Evolutionary conservation across 2,329 filamentous ascomycete species (phyloP), one percentile per base, ranked within the genome.

Genomic region (Cordyceps farinosa): DNA sequence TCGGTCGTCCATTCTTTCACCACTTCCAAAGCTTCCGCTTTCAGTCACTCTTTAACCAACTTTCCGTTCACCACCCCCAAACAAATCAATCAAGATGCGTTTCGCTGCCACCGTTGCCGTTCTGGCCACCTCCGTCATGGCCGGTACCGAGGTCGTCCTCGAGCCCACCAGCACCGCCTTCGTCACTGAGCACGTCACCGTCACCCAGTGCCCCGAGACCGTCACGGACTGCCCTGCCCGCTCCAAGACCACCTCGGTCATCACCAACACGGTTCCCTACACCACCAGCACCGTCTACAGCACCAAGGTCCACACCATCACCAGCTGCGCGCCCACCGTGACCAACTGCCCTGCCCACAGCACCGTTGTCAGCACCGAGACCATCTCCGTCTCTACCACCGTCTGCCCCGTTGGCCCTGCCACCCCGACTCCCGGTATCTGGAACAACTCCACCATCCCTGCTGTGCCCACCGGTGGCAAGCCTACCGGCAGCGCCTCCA

Each of bases 241-340:
- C 68, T 75, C 73, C 58, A 72, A 70, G 67, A 71, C 74, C 64
- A 79, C 76, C 69, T 68, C 68, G 61, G 72, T 77, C 65, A 68
- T 73, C 67, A 77, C 75, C 66, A 70, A 76, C 67, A 75, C 73
- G 68, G 67, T 77, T 59, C 72, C 80, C 63, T 70, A 77, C 67
- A 81, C 81, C 70, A 82, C 82, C 68, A 78, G 75, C 63, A 82
- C 84, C 73, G 76, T 87, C 79, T 86, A 82, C 80, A 73, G 77
- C 69, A 87, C 84, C 73, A 79, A 80, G 70, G 77, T 86, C 73
- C 77, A 83, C 73, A 88, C 85, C 76, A 77, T 88, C 80, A 87
- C 83, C 76, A 81, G 80, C 62, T 88, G 86, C 79, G 79, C 76
- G 64, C 78, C 84, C 56, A 80, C 80, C 65, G 84, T 88, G 71